Base-by-base conservation (phyloP, 306 rosid genomes). In the Fragaria ananassa region DNA sequence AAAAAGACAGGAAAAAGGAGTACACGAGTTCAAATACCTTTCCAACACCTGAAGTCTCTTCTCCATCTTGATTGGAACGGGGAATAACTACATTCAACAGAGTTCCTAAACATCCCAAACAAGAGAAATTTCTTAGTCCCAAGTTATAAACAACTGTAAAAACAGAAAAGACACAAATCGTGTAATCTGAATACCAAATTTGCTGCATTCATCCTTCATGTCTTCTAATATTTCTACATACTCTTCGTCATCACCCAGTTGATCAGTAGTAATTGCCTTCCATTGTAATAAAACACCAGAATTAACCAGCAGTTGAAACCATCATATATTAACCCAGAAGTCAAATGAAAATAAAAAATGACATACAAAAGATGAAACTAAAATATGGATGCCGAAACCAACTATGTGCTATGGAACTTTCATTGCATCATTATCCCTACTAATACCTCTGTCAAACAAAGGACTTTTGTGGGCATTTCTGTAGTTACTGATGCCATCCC, bases 131-230 rank as follows among this genome's bases (percentile, higher is more conserved):
- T 60, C 75, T 34, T 51, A 60, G 66, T 63, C 68, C 9, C 1
- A 58, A n/a, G 42, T 62, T 62, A 19, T 14, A 31, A 62, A 29
- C 67, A 61, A 6, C 14, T 29, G 35, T 29, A 62, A 14, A 62
- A 29, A 29, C 35, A 62, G 49, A 37, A 10, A 27, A 70, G 42
- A 63, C 21, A 71, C 6, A 8, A 61, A 78, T 71, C 29, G 5
- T 44, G 5, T 37, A 53, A 68, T 47, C 75, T 64, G 83, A 82
- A 66, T 85, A 91, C 97, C 97, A 70, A 91, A 91, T 85, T 91
- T 91, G 83, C 93, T 35, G 85, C 97, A 89, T 66, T 91, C 97
- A 75, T 89, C 93, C 71, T 84, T 83, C 97, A 91, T 91, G 82
- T 91, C 97, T 79, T 89, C 95, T 81, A 88, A 75, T 76, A 91